Base-by-base conservation (phyloP, 1,139 yeast species). In the Yamadazyma triangularis region DNA sequence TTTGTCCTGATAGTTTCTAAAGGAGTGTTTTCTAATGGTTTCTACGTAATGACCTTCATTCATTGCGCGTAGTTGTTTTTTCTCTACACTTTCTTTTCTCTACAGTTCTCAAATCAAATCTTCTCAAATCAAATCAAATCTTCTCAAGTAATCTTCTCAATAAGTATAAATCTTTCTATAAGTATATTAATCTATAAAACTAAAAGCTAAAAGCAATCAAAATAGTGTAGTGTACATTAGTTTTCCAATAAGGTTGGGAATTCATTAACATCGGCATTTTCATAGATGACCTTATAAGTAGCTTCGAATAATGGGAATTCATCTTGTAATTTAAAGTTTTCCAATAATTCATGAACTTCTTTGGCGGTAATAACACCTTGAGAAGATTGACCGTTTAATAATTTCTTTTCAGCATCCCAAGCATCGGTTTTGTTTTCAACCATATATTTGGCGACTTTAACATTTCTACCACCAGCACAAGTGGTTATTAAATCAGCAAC, bases 401-500 rank as follows among this genome's bases (percentile, higher is more conserved):
- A 62, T 42, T 58, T 56, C 53, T 60, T 63, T 45, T 68, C 74
- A 4, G 73, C 70, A 16, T 51, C 69, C 43, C 54, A 51, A 10
- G 72, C 73, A 28, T 56, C 48, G 15, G 52, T 66, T 13, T 70
- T 71, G 13, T 71, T 66, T 44, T 64, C 54, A 16, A 71, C 66
- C 73, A 68, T 68, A 45, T 65, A 61, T 40, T 67, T 59, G 13
- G 70, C 74, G 25, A 68, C 69, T 45, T 61, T 64, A 31, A 68
- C 73, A 47, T 68, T 68, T 53, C 74, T 62, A 32, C 74, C 74
- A 31, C 73, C 74, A 18, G 71, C 45, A 41, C 74, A 68, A 21
- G 74, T 66, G 24, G 74, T 68, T 41, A 68, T 68, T 42, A 68
- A 61, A 41, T 68, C 74, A 28, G 74, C 74, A 24, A 68, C 74